phyloP scores from a whole-genome alignment of 2,329 filamentous ascomycete genomes.

The Biscogniauxia sp. region DNA sequence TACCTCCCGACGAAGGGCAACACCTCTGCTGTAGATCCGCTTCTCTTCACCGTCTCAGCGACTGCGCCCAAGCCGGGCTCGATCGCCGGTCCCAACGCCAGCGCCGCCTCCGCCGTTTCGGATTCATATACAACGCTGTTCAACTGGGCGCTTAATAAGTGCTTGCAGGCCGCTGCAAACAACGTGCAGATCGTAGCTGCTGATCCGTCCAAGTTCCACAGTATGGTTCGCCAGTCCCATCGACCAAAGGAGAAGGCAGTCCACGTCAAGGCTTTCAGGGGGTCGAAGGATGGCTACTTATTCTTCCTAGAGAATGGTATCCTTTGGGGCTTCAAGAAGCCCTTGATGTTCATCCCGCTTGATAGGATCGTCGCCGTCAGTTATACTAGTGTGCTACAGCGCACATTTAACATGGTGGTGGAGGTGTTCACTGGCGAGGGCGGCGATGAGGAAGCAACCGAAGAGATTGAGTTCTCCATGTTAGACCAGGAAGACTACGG shows the following conservation, averaged over 20 bases:
- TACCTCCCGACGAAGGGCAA: conserved; percentile 50
- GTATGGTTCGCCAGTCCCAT: conserved; percentile 54
- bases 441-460: conserved; percentile 45
- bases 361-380: conserved; percentile 61
- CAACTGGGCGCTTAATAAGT: conserved; percentile 57
- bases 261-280: conserved; percentile 64
- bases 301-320: conserved; percentile 67
- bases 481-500: conserved; percentile 66
- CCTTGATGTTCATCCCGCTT: conserved; percentile 61
- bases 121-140: conserved; percentile 59
- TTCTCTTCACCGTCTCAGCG: conserved; percentile 63
- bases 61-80: conserved; percentile 59
- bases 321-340: conserved; percentile 70
- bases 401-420: conserved; percentile 66
- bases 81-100: conserved; percentile 50
- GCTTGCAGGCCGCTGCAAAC: conserved; percentile 49
- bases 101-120: conserved; percentile 51
- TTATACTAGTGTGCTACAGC: conserved; percentile 65
- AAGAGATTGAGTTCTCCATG: conserved; percentile 68
- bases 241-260: conserved; percentile 62
- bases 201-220: conserved; percentile 57
- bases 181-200: conserved; percentile 48
- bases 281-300: conserved; percentile 66
- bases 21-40: conserved; percentile 48
- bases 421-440: conserved; percentile 49